These are phyloP conservation scores for Xylaria bambusicola DNA, from an alignment of 495 filamentous ascomycete genomes.

Conservation along the genomic window DNA sequence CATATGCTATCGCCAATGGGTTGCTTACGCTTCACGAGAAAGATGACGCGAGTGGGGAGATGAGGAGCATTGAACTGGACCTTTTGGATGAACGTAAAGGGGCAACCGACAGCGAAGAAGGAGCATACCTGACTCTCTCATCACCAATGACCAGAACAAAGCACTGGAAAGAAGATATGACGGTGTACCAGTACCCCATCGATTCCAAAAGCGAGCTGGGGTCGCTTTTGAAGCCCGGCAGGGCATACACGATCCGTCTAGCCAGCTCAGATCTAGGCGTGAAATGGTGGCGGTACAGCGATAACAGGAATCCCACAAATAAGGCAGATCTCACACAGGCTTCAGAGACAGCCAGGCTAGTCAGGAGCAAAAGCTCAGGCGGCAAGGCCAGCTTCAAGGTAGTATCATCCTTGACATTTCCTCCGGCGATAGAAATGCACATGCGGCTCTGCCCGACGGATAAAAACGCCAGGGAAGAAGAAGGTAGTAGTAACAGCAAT, in stretches of 20 bases:
- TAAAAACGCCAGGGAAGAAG: constrained; percentile 6
- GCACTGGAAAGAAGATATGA: constrained; percentile 27
- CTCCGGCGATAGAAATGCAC: constrained; percentile 25
- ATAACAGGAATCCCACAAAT: constrained; percentile 20
- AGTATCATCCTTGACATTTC: constrained; percentile 18
- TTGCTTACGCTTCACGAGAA: constrained; percentile 27
- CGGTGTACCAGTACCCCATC: constrained; percentile 25
- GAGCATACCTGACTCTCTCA: constrained; percentile 28
- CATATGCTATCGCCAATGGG: constrained; percentile 27
- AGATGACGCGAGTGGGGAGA: constrained; percentile 17
- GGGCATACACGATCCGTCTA: constrained; percentile 27
- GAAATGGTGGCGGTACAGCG: too few species aligned
- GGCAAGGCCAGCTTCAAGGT: constrained; percentile 28
- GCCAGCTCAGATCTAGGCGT: constrained; percentile 12
- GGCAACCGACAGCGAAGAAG: constrained; percentile 19
- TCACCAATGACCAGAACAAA: constrained; percentile 26
- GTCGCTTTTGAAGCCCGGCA: constrained; percentile 24
- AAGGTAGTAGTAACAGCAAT: too few species aligned
- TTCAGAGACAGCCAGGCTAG: constrained; percentile 24
- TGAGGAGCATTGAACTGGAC: constrained; percentile 1
- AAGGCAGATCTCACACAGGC: constrained; percentile 11
- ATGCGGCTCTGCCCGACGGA: constrained; percentile 25
- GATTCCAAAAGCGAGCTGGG: constrained; percentile 26
- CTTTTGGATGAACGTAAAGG: constrained; percentile 20
- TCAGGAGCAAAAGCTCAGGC: constrained; percentile 30